Evolutionary conservation across 2,329 filamentous ascomycete genomes (phyloP).

Genomic region (Pseudogymnoascus sp.): DNA sequence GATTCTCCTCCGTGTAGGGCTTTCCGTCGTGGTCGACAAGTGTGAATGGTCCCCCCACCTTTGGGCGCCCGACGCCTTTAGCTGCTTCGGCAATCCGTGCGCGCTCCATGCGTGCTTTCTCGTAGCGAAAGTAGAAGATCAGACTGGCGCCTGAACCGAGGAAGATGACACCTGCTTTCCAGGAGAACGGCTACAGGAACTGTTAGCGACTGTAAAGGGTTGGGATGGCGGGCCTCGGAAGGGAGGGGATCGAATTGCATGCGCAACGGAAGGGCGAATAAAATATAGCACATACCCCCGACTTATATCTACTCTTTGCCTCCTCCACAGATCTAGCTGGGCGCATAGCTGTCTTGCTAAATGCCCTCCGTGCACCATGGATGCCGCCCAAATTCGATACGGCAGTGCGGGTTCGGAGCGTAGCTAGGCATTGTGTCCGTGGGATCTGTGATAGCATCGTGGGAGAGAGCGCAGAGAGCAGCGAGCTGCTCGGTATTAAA

Average conservation of each 20-base stretch:
- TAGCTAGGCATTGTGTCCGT: conserved; percentile 8
- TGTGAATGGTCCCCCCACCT: conserved; percentile 83
- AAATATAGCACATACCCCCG: conserved; percentile 22
- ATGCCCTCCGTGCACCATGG: conserved; percentile 13
- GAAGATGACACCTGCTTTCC: conserved; percentile 84
- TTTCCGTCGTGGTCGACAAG: conserved; percentile 77
- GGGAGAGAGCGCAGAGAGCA: conserved; percentile 17
- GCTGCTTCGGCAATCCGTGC: conserved; percentile 84
- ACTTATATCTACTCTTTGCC: conserved; percentile 25
- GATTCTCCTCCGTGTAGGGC: conserved; percentile 67
- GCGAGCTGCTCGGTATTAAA: conserved; percentile 20
- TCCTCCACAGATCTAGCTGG: conserved; percentile 30
- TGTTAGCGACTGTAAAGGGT: background rate
- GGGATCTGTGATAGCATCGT: conserved; percentile 17
- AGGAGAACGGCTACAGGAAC: conserved; percentile 71
- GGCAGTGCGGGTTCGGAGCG: background rate
- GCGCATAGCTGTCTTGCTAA: conserved; percentile 16
- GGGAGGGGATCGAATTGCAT: background rate
- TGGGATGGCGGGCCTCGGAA: background rate
- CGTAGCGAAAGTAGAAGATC: conserved; percentile 84
- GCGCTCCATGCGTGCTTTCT: conserved; percentile 86
- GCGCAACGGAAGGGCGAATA: background rate
- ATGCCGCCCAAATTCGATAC: background rate
- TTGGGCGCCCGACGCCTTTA: conserved; percentile 87
- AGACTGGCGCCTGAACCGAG: conserved; percentile 69